Percentiles rank a stretch among this genome's conserved stretches.
These are phyloP conservation scores for Lentinula detonsa DNA, from an alignment of 768 basidiomycete genomes.

Conservation along the genomic window DNA sequence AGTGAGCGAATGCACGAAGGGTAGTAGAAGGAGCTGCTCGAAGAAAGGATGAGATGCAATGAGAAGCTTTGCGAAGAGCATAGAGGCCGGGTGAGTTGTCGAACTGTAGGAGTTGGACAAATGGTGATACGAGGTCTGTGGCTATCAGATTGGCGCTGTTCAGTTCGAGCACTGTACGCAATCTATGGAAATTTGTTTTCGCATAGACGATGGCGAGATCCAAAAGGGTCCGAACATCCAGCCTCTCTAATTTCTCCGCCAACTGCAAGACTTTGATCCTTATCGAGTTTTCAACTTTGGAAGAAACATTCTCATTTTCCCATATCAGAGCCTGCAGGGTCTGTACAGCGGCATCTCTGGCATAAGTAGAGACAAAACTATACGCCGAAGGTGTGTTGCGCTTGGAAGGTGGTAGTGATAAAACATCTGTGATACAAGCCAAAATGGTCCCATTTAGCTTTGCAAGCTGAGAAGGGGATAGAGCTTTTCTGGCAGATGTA, in stretches of 20 bases:
- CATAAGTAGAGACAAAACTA: constrained; percentile 52
- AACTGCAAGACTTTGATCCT: constrained; percentile 45
- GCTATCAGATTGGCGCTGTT: constrained; percentile 25
- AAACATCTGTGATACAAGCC: constrained; percentile 36
- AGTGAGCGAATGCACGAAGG: constrained; percentile 45
- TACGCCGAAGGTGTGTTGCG: constrained; percentile 37
- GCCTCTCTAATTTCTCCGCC: constrained; percentile 45
- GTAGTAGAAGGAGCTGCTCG: constrained; percentile 42
- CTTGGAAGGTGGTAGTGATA: constrained; percentile 43
- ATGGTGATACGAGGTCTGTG: constrained; percentile 49
- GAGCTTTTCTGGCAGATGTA: constrained; percentile 33
- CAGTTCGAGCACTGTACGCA: constrained; percentile 36
- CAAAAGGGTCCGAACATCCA: constrained; percentile 51
- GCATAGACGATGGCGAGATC: constrained; percentile 60
- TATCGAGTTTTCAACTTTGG: constrained; percentile 39
- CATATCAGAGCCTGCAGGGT: constrained; percentile 55
- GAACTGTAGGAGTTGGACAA: constrained; percentile 43
- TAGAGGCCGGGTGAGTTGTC: constrained; percentile 47
- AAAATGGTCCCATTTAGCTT: constrained; percentile 44
- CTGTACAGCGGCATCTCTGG: constrained; percentile 47
- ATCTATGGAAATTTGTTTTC: constrained; percentile 32
- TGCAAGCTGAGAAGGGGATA: constrained; percentile 48
- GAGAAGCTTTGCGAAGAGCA: constrained; percentile 55
- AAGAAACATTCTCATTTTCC: constrained; percentile 25
- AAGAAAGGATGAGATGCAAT: constrained; percentile 51